A percentile compares a stretch with the other conserved stretches of the same genome.
Evolutionary conservation across 2,329 filamentous ascomycete species (phyloP).

Genomic region (Delphinella strobiligena): DNA sequence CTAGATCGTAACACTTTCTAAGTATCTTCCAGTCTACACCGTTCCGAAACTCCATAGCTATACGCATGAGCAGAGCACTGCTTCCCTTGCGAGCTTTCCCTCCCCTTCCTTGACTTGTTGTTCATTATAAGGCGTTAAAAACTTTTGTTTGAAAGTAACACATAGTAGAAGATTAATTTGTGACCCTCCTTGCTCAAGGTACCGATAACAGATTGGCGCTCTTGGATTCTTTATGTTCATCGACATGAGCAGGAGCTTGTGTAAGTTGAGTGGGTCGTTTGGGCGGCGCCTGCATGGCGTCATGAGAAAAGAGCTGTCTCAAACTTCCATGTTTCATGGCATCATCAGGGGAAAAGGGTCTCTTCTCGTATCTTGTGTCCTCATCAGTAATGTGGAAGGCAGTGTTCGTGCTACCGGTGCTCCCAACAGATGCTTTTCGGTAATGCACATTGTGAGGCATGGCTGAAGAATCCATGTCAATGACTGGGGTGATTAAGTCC

Average conservation of each 20-base stretch:
- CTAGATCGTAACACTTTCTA: too few relatives aligned
- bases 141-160: background rate
- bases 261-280: background rate
- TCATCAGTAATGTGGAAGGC: conserved; percentile 18
- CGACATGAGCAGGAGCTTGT: background rate
- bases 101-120: too few relatives aligned
- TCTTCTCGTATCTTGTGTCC: conserved; percentile 16
- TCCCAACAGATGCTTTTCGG: conserved; percentile 18
- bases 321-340: conserved; percentile 14
- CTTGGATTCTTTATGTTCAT: background rate
- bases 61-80: too few relatives aligned
- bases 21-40: too few relatives aligned
- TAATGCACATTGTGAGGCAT: conserved; percentile 16
- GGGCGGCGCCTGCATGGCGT: conserved; percentile 19
- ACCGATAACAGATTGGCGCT: too few relatives aligned
- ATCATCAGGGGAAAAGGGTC: conserved; percentile 6
- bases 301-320: conserved; percentile 23
- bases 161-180: background rate
- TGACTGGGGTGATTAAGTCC: conserved; percentile 32
- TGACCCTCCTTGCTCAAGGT: too few relatives aligned
- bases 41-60: too few relatives aligned
- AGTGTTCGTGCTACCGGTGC: conserved; percentile 20
- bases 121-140: background rate
- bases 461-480: conserved; percentile 14
- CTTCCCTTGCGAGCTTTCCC: too few relatives aligned